A percentile compares a stretch with the other conserved stretches of the same genome.
Evolutionary conservation across 441 rosid genomes (phyloP).

Genomic region (Corymbia calophylla): DNA sequence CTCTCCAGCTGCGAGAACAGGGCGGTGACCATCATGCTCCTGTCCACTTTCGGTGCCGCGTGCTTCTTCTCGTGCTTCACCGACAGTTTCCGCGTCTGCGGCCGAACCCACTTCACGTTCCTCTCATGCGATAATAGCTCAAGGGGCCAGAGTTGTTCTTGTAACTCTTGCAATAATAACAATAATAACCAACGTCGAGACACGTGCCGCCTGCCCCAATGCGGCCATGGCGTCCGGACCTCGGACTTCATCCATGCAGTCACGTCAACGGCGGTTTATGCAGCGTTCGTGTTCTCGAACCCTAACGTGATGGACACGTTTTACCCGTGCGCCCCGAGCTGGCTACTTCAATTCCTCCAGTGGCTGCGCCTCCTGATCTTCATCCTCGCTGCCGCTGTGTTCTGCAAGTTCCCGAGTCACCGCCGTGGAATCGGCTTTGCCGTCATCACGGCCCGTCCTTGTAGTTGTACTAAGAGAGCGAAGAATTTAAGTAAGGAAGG

Average conservation of each 20-base stretch:
- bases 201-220: not conserved
- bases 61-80: not conserved
- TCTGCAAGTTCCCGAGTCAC: not conserved
- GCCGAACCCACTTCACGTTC: not conserved
- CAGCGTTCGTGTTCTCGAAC: not conserved
- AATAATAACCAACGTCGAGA: not conserved
- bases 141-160: not conserved
- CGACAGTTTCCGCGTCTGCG: not conserved
- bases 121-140: not conserved
- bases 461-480: not conserved
- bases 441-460: not conserved
- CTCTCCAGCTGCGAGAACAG: not conserved
- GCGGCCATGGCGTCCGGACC: not conserved
- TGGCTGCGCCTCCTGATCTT: not conserved
- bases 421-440: not conserved
- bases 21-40: not conserved
- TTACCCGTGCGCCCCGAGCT: not conserved
- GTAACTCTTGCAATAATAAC: not conserved
- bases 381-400: not conserved
- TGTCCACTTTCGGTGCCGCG: not conserved
- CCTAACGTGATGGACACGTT: not conserved
- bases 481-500: not conserved
- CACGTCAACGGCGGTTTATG: not conserved
- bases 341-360: not conserved
- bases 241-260: not conserved